Evolutionary conservation across 257 asterid species (phyloP).

Genomic region (Scutellaria baicalensis): DNA sequence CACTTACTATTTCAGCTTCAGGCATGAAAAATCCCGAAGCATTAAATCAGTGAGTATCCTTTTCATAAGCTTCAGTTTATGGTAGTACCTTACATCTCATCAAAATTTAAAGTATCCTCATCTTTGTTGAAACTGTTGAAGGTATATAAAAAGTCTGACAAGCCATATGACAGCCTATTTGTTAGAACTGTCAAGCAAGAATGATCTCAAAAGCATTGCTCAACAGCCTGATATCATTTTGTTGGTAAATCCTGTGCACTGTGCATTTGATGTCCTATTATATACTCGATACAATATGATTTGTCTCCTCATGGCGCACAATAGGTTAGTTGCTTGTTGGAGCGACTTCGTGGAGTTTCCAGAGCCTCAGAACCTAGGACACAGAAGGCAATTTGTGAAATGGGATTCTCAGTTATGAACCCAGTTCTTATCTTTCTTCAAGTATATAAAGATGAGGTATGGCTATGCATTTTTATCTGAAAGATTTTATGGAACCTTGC

Average conservation of each 20-base stretch:
- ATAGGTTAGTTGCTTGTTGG: constrained; percentile 87
- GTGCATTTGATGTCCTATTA: neutral
- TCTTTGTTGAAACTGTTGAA: constrained; percentile 22
- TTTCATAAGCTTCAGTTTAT: neutral
- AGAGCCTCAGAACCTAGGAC: constrained; percentile 85
- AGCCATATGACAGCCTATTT: constrained; percentile 65
- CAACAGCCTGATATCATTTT: constrained; percentile 85
- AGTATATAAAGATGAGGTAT: constrained; percentile 85
- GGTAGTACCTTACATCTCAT: constrained; percentile 14
- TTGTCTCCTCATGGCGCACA: constrained; percentile 18
- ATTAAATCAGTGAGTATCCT: constrained; percentile 56
- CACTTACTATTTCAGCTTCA: constrained; percentile 71
- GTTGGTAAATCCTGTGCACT: constrained; percentile 42
- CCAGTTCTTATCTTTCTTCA: constrained; percentile 71
- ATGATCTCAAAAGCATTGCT: constrained; percentile 63
- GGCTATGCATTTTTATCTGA: neutral
- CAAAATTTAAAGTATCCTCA: constrained; percentile 7
- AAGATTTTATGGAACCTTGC: constrained; percentile 9
- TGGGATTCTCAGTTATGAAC: constrained; percentile 71
- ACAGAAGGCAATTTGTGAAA: constrained; percentile 82
- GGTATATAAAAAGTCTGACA: constrained; percentile 65
- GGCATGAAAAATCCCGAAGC: constrained; percentile 57
- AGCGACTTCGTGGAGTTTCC: constrained; percentile 98
- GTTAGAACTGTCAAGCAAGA: constrained; percentile 63
- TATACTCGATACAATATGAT: neutral